Evolutionary conservation across 176 grass and related monocot species (phyloP).

Genomic region (Aegilops longissima): DNA sequence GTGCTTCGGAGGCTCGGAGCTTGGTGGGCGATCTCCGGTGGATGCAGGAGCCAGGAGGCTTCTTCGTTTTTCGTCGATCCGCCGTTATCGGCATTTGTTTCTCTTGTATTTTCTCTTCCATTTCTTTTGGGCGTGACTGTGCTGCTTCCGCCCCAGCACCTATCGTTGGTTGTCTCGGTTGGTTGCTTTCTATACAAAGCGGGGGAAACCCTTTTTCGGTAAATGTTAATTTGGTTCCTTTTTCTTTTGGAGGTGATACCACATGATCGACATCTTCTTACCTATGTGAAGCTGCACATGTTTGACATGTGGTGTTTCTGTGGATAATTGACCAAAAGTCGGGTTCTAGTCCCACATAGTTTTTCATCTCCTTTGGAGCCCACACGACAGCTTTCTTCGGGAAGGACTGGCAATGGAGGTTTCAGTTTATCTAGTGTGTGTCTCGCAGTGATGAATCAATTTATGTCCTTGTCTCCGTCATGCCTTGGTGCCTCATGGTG

Average conservation of each 20-base stretch:
- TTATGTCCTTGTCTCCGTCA: slow-evolving; percentile 31
- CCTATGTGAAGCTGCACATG: not conserved
- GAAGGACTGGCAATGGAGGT: slow-evolving; percentile 25
- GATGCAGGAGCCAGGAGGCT: too few relatives aligned
- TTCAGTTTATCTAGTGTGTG: slow-evolving; percentile 3
- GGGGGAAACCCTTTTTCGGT: too few relatives aligned
- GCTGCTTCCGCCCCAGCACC: too few relatives aligned
- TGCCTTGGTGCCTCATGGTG: slow-evolving; percentile 1
- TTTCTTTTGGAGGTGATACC: not conserved
- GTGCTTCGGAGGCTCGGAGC: too few relatives aligned
- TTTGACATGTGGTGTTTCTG: not conserved
- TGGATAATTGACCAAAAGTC: not conserved
- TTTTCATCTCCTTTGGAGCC: not conserved
- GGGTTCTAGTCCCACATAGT: not conserved
- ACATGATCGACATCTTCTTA: not conserved
- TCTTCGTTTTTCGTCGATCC: too few relatives aligned
- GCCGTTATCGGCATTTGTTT: too few relatives aligned
- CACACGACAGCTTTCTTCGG: slow-evolving; percentile 33
- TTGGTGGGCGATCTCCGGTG: too few relatives aligned
- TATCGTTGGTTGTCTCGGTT: too few relatives aligned
- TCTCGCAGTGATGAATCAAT: not conserved
- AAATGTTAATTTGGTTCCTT: not conserved
- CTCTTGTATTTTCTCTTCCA: too few relatives aligned
- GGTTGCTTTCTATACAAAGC: too few relatives aligned
- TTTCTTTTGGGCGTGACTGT: too few relatives aligned